These are phyloP conservation scores for Colletotrichum chlorophyti DNA, from an alignment of 2,329 filamentous ascomycete species.

Conservation along the genomic window DNA sequence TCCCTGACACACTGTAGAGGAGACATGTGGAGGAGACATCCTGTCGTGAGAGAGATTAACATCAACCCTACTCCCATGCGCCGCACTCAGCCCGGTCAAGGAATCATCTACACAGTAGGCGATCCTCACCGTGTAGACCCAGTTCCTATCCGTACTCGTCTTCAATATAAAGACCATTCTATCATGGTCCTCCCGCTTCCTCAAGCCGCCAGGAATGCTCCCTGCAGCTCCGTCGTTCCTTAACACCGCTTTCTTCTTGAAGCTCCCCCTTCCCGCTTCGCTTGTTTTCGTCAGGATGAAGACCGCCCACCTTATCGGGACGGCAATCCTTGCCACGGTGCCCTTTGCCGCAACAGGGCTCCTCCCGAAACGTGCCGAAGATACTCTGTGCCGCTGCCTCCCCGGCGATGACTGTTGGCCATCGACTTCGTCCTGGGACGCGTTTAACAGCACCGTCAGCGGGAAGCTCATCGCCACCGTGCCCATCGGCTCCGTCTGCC, in stretches of 20 bases:
- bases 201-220: constrained; percentile 20
- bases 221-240: constrained; percentile 28
- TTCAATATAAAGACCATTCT: constrained; percentile 25
- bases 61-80: background rate
- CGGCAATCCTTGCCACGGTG: constrained; percentile 15
- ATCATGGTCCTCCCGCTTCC: constrained; percentile 10
- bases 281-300: constrained; percentile 16
- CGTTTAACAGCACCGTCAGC: constrained; percentile 57
- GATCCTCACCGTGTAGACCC: too few species aligned
- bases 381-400: constrained; percentile 47
- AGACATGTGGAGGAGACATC: too few species aligned
- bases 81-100: constrained; percentile 4
- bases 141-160: background rate
- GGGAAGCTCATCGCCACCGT: constrained; percentile 58
- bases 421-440: constrained; percentile 48
- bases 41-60: constrained; percentile 14
- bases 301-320: constrained; percentile 15
- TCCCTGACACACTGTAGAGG: constrained; percentile 2
- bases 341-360: constrained; percentile 18
- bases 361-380: constrained; percentile 20
- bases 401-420: constrained; percentile 65
- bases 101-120: too few species aligned
- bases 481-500: constrained; percentile 60
- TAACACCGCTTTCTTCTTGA: background rate
- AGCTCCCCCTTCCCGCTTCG: constrained; percentile 1